These are phyloP conservation scores for Fusarium scirpi DNA, from an alignment of 2,329 filamentous ascomycete species.

Conservation along the genomic window DNA sequence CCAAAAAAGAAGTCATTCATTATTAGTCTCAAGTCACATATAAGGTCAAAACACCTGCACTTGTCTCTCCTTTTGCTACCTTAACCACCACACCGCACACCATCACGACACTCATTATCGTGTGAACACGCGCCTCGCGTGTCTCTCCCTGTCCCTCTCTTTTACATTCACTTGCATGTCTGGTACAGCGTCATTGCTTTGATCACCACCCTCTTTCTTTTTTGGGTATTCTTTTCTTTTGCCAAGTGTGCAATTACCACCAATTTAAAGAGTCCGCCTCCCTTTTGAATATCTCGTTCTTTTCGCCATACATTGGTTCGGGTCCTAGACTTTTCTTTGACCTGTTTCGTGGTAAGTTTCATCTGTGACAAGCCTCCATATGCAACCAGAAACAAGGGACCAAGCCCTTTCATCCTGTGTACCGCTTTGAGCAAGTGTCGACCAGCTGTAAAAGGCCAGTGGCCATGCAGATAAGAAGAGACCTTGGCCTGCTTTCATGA, in stretches of 20 bases:
- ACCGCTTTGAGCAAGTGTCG: constrained; percentile 17
- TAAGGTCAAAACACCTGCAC: constrained; percentile 19
- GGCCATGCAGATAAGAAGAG: constrained; percentile 9
- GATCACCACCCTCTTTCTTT: constrained; percentile 29
- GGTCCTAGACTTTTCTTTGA: constrained; percentile 4
- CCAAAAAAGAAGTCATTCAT: constrained; percentile 6
- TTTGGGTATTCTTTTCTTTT: not conserved
- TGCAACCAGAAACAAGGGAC: constrained; percentile 19
- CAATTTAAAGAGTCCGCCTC: constrained; percentile 14
- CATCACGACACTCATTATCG: constrained; percentile 39
- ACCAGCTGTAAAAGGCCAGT: constrained; percentile 14
- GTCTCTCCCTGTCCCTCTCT: constrained; percentile 34
- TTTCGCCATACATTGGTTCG: not conserved
- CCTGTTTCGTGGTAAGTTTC: constrained; percentile 33
- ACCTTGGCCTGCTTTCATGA: not conserved
- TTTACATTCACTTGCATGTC: constrained; percentile 26
- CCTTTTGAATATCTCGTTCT: constrained; percentile 10
- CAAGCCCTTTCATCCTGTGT: constrained; percentile 9
- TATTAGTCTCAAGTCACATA: constrained; percentile 17
- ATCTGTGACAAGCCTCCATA: constrained; percentile 11
- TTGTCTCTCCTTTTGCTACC: constrained; percentile 17
- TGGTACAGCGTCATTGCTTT: constrained; percentile 33
- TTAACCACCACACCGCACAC: constrained; percentile 21
- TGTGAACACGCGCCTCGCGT: constrained; percentile 46
- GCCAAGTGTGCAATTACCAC: constrained; percentile 4